Percentiles rank a stretch among this genome's conserved stretches.
Evolutionary conservation across 371 early-diverging fungal genomes (phyloP).

Genomic region (Entomophthora muscae): DNA sequence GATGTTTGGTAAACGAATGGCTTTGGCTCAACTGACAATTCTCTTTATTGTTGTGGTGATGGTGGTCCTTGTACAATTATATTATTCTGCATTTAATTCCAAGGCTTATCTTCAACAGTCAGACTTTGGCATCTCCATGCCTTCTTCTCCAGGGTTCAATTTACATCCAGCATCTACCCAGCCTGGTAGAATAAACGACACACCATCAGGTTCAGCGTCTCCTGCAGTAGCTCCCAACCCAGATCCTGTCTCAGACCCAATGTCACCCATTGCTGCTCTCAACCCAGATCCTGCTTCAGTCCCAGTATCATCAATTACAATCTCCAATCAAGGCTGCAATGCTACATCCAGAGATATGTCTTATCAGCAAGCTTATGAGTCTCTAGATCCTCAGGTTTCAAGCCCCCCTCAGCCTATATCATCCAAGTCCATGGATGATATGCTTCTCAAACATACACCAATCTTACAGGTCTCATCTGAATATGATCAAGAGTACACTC

Average conservation of each 20-base stretch:
- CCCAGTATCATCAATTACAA: too few relatives aligned
- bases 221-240: too few relatives aligned
- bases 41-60: slow-evolving; percentile 3
- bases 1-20: background rate
- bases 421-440: background rate
- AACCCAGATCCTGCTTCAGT: background rate
- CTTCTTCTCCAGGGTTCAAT: background rate
- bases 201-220: too few relatives aligned
- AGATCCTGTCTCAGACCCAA: too few relatives aligned
- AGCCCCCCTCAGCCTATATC: background rate
- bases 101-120: background rate
- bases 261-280: background rate
- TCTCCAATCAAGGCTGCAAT: too few relatives aligned
- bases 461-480: too few relatives aligned
- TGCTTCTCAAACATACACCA: too few relatives aligned
- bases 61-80: background rate
- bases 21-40: background rate
- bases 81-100: background rate
- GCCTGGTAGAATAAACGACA: background rate
- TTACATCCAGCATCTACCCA: background rate
- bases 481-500: too few relatives aligned
- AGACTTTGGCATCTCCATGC: background rate
- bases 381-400: background rate
- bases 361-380: background rate
- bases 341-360: background rate